Conservation (phyloP, 148 eudicot genomes). For the Vaccinium vitisidaea region DNA sequence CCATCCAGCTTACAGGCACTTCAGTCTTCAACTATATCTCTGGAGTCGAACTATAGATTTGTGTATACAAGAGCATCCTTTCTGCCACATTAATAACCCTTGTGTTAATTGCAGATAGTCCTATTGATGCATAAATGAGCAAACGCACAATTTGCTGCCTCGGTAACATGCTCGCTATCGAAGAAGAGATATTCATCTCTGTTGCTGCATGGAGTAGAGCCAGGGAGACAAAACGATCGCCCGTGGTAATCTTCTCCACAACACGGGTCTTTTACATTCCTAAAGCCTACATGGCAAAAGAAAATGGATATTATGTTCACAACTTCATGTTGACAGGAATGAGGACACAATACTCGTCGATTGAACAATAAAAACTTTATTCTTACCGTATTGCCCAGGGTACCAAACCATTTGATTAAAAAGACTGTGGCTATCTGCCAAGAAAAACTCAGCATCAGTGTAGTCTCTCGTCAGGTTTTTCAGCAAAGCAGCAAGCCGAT, state of each 20-base stretch:
- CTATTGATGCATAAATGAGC: neutral
- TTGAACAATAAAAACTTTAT: neutral
- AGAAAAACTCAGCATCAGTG: neutral
- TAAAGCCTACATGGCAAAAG: neutral
- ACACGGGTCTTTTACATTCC: neutral
- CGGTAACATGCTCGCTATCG: neutral
- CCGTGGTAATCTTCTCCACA: neutral
- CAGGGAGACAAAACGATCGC: neutral
- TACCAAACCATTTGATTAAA: neutral
- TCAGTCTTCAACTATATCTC: neutral
- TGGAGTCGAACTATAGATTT: neutral
- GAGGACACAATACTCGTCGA: neutral
- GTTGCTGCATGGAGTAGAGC: neutral
- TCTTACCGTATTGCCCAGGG: neutral
- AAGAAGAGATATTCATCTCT: slow-evolving; percentile 6
- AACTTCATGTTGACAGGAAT: neutral
- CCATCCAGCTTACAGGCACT: neutral
- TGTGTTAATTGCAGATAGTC: neutral
- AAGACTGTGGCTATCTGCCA: neutral
- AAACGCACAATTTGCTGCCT: neutral
- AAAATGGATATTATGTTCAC: neutral
- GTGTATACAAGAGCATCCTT: neutral
- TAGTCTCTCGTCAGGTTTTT: neutral
- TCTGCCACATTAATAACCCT: neutral
- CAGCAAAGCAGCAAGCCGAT: neutral